Conservation (phyloP, 192 early-diverging fungal genomes). For the Umbelopsis sp. region DNA sequence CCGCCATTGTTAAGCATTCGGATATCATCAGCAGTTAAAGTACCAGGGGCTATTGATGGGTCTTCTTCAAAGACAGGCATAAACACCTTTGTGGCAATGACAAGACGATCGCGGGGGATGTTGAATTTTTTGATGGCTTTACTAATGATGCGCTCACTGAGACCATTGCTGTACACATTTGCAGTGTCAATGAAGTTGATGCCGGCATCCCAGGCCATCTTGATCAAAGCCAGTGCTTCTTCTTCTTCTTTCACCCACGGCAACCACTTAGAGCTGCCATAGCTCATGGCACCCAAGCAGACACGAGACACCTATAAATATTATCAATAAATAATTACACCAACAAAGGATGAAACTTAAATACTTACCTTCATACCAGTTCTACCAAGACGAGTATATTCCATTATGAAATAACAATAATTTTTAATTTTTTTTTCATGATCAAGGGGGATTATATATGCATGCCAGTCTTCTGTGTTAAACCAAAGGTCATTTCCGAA, state of each 20-base stretch:
- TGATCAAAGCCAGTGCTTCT: conserved; percentile 41
- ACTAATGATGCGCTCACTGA: conserved; percentile 34
- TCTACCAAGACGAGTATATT: too few relatives aligned
- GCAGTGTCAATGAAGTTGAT: conserved; percentile 38
- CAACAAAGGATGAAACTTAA: too few relatives aligned
- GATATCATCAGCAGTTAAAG: neutral
- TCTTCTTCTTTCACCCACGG: conserved; percentile 45
- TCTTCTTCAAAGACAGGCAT: conserved; percentile 12
- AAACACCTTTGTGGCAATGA: conserved; percentile 41
- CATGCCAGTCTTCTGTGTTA: too few relatives aligned
- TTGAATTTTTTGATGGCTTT: conserved; percentile 35
- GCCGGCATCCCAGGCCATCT: conserved; percentile 32
- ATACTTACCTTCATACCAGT: too few relatives aligned
- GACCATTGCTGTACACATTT: conserved; percentile 27
- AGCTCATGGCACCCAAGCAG: conserved; percentile 47
- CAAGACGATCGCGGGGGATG: conserved; percentile 30
- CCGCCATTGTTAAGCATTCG: conserved; percentile 26
- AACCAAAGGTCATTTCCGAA: too few relatives aligned
- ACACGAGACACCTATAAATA: conserved; percentile 42
- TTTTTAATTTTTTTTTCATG: too few relatives aligned
- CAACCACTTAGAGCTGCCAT: conserved; percentile 28
- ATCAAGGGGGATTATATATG: too few relatives aligned
- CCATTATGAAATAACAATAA: too few relatives aligned
- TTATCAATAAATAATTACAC: too few relatives aligned
- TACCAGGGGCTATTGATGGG: neutral